Evolutionary conservation across 2,329 filamentous ascomycete species (phyloP).

Genomic region (Scytalidium sp.): DNA sequence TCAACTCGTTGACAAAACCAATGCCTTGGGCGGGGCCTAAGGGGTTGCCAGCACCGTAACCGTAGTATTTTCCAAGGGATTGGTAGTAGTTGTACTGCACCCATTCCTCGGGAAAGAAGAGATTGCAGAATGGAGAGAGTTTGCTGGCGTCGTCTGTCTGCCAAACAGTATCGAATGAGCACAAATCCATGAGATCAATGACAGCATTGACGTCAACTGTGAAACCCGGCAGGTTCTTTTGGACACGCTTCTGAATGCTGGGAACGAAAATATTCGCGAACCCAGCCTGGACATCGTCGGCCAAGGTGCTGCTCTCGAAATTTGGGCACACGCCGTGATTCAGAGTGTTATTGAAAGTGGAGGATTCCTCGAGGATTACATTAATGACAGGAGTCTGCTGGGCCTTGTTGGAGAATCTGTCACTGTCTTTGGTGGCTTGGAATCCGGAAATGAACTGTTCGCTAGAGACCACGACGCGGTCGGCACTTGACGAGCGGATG

Average conservation of each 20-base stretch:
- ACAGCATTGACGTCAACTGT: slow-evolving; percentile 52
- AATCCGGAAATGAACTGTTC: slow-evolving; percentile 71
- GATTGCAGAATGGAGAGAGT: slow-evolving; percentile 66
- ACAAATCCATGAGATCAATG: slow-evolving; percentile 77
- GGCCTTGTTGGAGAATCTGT: slow-evolving; percentile 20
- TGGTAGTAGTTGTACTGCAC: slow-evolving; percentile 73
- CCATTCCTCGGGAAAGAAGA: slow-evolving; percentile 76
- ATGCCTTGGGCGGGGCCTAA: slow-evolving; percentile 79
- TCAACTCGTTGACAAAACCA: slow-evolving; percentile 79
- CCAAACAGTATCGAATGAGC: slow-evolving; percentile 74
- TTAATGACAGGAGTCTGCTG: slow-evolving; percentile 60
- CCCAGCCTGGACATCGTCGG: slow-evolving; percentile 43
- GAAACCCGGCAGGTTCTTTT: slow-evolving; percentile 59
- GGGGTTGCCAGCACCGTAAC: slow-evolving; percentile 69
- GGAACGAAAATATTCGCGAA: slow-evolving; percentile 64
- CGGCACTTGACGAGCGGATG: slow-evolving; percentile 62
- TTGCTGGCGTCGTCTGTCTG: slow-evolving; percentile 27
- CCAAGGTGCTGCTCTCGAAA: slow-evolving; percentile 59
- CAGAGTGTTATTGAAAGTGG: slow-evolving; percentile 69
- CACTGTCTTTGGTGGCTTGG: slow-evolving; percentile 38
- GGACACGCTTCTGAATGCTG: slow-evolving; percentile 62
- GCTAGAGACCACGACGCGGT: slow-evolving; percentile 69
- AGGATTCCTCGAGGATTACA: slow-evolving; percentile 57
- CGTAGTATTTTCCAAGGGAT: slow-evolving; percentile 77
- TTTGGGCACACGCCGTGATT: slow-evolving; percentile 66